Evolutionary conservation across 768 basidiomycete species (phyloP), one percentile per base, ranked within the genome.

Genomic region (Pseudohyphozyma bogoriensis): DNA sequence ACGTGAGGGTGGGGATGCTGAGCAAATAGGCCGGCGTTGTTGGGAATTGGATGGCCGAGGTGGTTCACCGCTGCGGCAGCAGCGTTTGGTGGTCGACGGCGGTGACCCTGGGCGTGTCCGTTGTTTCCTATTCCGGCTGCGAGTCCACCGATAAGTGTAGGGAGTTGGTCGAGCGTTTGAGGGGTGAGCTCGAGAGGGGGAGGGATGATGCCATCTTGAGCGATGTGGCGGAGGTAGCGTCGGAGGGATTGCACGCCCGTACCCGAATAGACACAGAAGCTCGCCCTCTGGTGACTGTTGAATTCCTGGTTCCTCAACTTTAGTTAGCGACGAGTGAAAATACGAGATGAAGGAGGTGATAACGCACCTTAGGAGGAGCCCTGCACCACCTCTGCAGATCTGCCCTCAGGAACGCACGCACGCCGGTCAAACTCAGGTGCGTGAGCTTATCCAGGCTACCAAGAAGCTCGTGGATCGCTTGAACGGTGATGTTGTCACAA

Each of bases 261-360:
- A 26, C 90, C 89, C 15, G 93, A 96, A 76, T 88, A 99, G 20
- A 99, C 95, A 74, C 95, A 97, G 72, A 97, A 99, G 6, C 89
- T 83, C 24, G 81, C 78, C 51, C 89, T 83, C 72, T 99, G 95
- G 50, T 84, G 85, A 39, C 84, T 78, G 70, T 87, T 96, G 73
- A 93, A 97, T 58, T 93, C 89, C 89, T 93, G 70, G 15, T 33
- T 1, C 13, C 3, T 11, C 12, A 36, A n/a, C 15, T 20, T n/a
- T 3, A 4, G 24, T 29, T n/a, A 47, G 36, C 29, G 31, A 7
- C 22, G 45, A 20, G 32, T 7, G 12, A 18, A 12, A 44, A 16
- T 18, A 28, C 4, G 36, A 51, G 11, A 47, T 40, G 65, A 18
- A 20, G 13, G 42, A 5, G n/a, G n/a, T n/a, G 36, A 29, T 55